A percentile compares a stretch with the other conserved stretches of the same genome.
Conservation (phyloP, 1,139 yeast genomes). For the Zhuliangozyma parablackwelliae region DNA sequence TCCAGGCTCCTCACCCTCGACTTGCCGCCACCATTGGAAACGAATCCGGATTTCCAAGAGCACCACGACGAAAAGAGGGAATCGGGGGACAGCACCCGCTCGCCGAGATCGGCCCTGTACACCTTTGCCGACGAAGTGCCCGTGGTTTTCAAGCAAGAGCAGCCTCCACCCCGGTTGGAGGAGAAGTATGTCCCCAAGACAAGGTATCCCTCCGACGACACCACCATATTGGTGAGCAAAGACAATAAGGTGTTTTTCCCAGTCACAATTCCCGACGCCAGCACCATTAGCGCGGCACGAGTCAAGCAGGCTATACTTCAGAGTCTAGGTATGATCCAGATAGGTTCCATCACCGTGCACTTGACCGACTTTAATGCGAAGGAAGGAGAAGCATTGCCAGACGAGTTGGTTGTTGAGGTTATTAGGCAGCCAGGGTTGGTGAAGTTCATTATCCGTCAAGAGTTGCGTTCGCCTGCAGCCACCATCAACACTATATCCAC, state of each 20-base stretch:
- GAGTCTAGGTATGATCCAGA: constrained; percentile 37
- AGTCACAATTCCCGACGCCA: constrained; percentile 24
- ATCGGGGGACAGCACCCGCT: constrained; percentile 5
- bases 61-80: not conserved
- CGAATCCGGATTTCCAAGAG: constrained; percentile 5
- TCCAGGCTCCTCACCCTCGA: constrained; percentile 5
- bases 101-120: constrained; percentile 4
- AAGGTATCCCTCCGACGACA: constrained; percentile 7
- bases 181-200: constrained; percentile 28
- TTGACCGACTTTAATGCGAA: constrained; percentile 67
- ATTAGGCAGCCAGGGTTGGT: constrained; percentile 24
- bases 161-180: constrained; percentile 13
- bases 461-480: constrained; percentile 26
- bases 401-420: constrained; percentile 37
- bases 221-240: constrained; percentile 47
- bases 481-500: constrained; percentile 33
- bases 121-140: constrained; percentile 2
- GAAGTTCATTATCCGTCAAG: constrained; percentile 45
- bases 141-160: not conserved
- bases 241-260: constrained; percentile 56
- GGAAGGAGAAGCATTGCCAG: constrained; percentile 59
- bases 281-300: constrained; percentile 14
- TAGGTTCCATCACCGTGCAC: constrained; percentile 48
- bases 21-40: constrained; percentile 7
- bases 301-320: constrained; percentile 36